phyloP scores from a whole-genome alignment of 2,329 filamentous ascomycete species.

The Nemania serpens region DNA sequence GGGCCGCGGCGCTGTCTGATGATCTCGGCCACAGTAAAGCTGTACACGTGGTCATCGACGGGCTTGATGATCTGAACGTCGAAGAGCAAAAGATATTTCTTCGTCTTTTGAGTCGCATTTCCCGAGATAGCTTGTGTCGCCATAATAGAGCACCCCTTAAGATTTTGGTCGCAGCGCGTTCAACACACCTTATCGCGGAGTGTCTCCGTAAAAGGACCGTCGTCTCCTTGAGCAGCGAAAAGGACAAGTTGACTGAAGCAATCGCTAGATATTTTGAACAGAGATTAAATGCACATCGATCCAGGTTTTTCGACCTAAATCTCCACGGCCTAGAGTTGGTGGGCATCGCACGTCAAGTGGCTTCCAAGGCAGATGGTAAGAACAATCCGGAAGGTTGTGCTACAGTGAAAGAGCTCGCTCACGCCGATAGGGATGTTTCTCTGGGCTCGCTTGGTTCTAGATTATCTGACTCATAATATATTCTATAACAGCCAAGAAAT shows the following conservation, averaged over 20 bases:
- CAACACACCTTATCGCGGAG: constrained; percentile 1
- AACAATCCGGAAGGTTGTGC: not conserved
- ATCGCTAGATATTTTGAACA: constrained; percentile 13
- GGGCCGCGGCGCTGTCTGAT: not conserved
- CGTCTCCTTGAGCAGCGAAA: constrained; percentile 9
- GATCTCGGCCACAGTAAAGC: not conserved
- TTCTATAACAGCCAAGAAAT: constrained; percentile 11
- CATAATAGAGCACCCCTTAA: constrained; percentile 1
- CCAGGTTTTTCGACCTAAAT: constrained; percentile 1
- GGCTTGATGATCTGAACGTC: constrained; percentile 8
- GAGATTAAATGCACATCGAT: constrained; percentile 3
- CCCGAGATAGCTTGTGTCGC: not conserved
- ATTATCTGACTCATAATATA: constrained; percentile 15
- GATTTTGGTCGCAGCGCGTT: constrained; percentile 3
- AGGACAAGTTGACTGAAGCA: constrained; percentile 1
- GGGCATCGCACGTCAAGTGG: constrained; percentile 5
- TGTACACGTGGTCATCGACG: constrained; percentile 9
- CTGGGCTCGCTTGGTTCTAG: constrained; percentile 11
- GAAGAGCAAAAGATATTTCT: constrained; percentile 14
- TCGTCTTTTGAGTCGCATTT: constrained; percentile 3
- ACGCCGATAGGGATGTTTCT: constrained; percentile 14
- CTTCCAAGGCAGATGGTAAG: constrained; percentile 14
- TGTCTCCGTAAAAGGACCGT: not conserved
- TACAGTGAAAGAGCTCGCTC: not conserved
- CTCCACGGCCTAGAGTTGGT: constrained; percentile 5